Conservation (phyloP, 2,329 filamentous ascomycete genomes). For the Aspergillus pseudoterreus region DNA sequence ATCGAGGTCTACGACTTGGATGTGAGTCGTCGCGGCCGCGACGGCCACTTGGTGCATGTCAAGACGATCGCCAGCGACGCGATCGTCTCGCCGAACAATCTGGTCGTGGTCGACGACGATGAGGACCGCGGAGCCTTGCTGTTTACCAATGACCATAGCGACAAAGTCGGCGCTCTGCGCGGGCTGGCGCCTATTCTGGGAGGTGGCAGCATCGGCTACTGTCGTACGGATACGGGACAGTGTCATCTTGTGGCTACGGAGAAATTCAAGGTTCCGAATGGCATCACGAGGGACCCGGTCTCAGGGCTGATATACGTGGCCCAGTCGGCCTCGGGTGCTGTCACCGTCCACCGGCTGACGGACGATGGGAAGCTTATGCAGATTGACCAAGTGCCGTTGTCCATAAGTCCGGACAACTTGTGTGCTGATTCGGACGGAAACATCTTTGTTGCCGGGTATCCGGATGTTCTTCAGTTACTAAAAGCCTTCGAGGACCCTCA, state of each 20-base stretch:
- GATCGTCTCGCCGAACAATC: constrained; percentile 6
- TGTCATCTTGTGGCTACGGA: neutral
- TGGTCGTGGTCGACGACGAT: neutral
- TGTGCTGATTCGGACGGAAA: constrained; percentile 2
- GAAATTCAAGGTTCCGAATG: neutral
- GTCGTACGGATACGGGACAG: neutral
- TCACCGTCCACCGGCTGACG: neutral
- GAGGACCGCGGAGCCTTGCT: neutral
- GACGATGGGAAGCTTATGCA: neutral
- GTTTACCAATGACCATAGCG: constrained; percentile 4
- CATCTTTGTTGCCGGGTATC: neutral
- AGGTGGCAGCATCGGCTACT: neutral
- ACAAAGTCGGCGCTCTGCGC: neutral
- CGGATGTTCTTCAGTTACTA: neutral
- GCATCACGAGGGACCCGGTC: neutral
- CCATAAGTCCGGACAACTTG: neutral
- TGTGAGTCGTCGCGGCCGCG: neutral
- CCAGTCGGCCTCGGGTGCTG: neutral
- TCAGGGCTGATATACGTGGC: neutral
- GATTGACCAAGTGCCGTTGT: neutral
- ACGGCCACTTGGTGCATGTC: neutral
- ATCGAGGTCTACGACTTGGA: constrained; percentile 4
- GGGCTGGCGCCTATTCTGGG: neutral
- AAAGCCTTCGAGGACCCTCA: neutral
- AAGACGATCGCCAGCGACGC: constrained; percentile 2